phyloP scores from a whole-genome alignment of 192 early-diverging fungal species.

The Thamnidium elegans region DNA sequence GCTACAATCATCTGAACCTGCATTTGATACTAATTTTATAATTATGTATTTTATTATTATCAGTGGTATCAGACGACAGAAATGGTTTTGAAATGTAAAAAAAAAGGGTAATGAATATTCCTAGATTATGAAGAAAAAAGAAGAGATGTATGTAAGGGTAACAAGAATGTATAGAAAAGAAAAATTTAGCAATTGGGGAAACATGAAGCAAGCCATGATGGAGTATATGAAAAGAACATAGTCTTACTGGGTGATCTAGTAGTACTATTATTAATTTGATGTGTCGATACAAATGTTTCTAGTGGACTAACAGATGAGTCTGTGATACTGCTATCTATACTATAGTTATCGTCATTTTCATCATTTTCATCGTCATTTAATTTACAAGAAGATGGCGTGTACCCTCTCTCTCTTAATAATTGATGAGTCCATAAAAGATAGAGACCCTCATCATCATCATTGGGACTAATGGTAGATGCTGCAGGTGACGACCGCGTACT shows the following conservation, averaged over 20 bases:
- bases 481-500: constrained; percentile 1
- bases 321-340: constrained; percentile 7
- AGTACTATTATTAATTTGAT: too few species aligned
- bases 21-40: too few species aligned
- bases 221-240: not conserved
- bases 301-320: not conserved
- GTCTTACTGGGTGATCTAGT: not conserved
- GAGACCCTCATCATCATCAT: constrained; percentile 24
- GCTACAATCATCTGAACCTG: too few species aligned
- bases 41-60: too few species aligned
- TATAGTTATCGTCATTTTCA: not conserved
- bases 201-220: constrained; percentile 4
- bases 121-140: not conserved
- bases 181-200: constrained; percentile 8
- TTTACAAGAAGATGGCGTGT: constrained; percentile 13
- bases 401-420: constrained; percentile 21
- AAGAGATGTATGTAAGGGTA: too few species aligned
- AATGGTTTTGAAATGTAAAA: not conserved
- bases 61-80: too few species aligned
- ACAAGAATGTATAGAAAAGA: not conserved
- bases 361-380: constrained; percentile 7
- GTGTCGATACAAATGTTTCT: not conserved
- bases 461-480: not conserved
- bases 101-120: not conserved
- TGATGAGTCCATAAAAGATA: constrained; percentile 29